Evolutionary conservation across 2,329 filamentous ascomycete genomes (phyloP).

Genomic region (Epichloe sylvatica): DNA sequence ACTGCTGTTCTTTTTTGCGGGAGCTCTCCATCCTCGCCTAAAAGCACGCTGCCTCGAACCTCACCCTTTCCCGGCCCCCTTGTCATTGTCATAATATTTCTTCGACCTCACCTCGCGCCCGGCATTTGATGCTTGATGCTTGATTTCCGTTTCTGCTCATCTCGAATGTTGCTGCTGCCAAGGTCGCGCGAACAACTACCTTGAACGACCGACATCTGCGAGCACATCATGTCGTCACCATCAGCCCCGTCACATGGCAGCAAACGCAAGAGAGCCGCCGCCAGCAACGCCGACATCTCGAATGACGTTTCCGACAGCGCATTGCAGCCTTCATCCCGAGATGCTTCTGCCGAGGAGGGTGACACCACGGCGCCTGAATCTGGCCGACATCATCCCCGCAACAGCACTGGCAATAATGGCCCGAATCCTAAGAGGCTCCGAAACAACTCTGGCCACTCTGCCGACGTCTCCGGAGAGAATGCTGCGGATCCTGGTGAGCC

Average conservation of each 20-base stretch:
- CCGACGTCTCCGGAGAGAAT: conserved; percentile 31
- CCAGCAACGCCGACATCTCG: conserved; percentile 33
- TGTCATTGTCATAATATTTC: conserved; percentile 1
- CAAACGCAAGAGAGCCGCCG: conserved; percentile 70
- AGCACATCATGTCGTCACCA: conserved; percentile 42
- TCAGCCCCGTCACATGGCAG: conserved; percentile 38
- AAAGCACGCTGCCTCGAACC: background rate
- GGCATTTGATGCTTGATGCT: background rate
- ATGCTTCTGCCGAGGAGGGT: conserved; percentile 71
- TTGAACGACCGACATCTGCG: background rate
- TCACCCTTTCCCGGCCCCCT: conserved; percentile 1
- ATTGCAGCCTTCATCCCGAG: conserved; percentile 58
- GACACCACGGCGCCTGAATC: conserved; percentile 56
- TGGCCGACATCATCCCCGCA: conserved; percentile 44
- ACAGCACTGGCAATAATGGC: conserved; percentile 33
- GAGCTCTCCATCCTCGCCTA: background rate
- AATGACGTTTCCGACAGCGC: conserved; percentile 35
- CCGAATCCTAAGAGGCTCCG: conserved; percentile 67
- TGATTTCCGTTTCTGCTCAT: background rate
- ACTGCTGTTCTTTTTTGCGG: background rate
- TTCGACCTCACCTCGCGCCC: background rate
- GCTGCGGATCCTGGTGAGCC: conserved; percentile 51
- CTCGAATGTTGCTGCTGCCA: background rate
- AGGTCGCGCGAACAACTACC: conserved; percentile 1
- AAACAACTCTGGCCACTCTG: conserved; percentile 42